phyloP scores from a whole-genome alignment of 345 rosid species.

The Toxicodendron radicans region DNA sequence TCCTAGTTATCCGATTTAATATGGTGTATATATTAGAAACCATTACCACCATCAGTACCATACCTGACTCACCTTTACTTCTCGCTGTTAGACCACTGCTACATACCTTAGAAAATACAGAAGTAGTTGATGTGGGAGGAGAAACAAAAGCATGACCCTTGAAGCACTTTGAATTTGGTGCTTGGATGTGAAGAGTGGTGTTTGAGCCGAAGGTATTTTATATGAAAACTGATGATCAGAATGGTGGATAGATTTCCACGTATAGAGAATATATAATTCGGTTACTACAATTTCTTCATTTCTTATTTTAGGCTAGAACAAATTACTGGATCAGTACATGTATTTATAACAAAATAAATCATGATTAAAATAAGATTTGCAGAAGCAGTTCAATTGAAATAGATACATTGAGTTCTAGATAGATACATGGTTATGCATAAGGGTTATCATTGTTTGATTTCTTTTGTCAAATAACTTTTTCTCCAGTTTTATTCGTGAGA shows the following conservation, averaged over 20 bases:
- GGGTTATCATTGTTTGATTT: background rate
- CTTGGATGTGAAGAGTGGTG: background rate
- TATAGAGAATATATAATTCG: background rate
- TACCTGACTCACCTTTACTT: background rate
- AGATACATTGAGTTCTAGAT: background rate
- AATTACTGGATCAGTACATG: background rate
- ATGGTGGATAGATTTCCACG: background rate
- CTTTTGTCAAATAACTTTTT: background rate
- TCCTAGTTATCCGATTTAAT: background rate
- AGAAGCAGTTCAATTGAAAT: background rate
- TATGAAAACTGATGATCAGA: background rate
- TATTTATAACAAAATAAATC: background rate
- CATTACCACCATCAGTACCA: background rate
- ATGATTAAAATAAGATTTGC: background rate
- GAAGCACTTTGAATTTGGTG: slow-evolving; percentile 1
- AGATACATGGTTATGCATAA: background rate
- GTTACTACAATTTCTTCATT: background rate
- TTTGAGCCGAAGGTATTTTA: background rate
- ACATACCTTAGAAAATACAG: background rate
- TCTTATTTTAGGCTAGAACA: background rate
- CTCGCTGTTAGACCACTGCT: background rate
- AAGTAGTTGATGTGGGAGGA: background rate
- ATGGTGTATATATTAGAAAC: background rate
- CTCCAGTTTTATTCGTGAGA: background rate
- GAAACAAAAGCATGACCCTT: background rate